Conservation (phyloP, 106 monocot genomes). For the Cymbidium sinense region DNA sequence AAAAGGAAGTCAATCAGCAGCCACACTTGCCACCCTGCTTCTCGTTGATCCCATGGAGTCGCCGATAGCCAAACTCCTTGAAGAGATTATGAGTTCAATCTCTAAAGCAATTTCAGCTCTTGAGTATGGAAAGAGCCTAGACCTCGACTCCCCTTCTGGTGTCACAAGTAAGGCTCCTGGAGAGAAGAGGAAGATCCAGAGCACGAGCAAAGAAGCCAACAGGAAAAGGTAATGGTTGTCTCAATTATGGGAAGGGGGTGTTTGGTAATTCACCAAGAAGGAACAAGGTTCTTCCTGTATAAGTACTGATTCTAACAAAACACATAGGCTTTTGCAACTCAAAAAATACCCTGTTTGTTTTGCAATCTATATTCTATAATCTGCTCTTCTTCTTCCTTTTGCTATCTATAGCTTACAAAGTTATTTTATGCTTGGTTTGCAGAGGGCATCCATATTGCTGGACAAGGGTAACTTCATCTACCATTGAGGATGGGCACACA, state of each 20-base stretch:
- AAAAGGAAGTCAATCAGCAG: background rate
- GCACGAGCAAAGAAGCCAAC: background rate
- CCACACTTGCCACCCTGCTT: background rate
- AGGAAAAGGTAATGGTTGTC: conserved; percentile 8
- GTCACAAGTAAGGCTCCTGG: background rate
- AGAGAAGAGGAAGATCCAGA: conserved; percentile 2
- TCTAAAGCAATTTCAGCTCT: background rate
- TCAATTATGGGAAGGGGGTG: background rate
- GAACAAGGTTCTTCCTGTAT: too few species aligned
- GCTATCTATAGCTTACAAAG: background rate
- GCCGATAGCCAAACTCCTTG: background rate
- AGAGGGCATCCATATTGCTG: conserved; percentile 19
- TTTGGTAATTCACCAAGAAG: too few species aligned
- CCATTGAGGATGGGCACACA: conserved; percentile 34
- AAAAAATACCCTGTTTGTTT: too few species aligned
- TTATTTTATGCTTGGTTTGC: background rate
- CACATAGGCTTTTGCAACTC: too few species aligned
- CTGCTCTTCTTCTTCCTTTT: background rate
- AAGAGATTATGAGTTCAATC: background rate
- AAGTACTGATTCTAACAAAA: too few species aligned
- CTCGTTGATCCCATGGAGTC: background rate
- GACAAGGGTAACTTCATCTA: conserved; percentile 11
- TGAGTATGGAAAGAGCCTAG: background rate
- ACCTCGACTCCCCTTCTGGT: background rate
- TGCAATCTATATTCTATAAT: too few species aligned